Conservation (phyloP, 1,284 basidiomycete genomes). For the Vanrija pseudolonga region DNA sequence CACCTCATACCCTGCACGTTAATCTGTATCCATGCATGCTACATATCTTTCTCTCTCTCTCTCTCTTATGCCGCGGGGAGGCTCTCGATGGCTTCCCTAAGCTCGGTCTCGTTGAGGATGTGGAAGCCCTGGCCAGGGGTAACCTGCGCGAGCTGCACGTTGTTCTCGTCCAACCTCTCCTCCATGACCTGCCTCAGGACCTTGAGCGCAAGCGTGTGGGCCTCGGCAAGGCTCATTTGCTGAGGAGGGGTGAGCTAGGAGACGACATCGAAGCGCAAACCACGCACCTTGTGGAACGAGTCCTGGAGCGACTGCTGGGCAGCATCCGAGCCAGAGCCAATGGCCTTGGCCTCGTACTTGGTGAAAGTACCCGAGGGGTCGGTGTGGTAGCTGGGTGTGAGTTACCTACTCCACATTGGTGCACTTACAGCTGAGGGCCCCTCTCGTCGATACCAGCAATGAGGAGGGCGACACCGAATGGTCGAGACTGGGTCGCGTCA, state of each 20-base stretch:
- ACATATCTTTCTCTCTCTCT: conserved; percentile 4
- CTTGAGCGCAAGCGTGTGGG: conserved; percentile 77
- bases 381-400: conserved; percentile 74
- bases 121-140: conserved; percentile 72
- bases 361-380: conserved; percentile 99
- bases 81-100: conserved; percentile 73
- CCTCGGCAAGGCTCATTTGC: conserved; percentile 91
- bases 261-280: conserved; percentile 16
- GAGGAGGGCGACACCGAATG: conserved; percentile 95
- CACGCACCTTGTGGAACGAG: conserved; percentile 84
- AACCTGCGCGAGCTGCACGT: conserved; percentile 94
- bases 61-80: conserved; percentile 25
- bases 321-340: conserved; percentile 95
- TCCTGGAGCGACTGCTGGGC: conserved; percentile 96
- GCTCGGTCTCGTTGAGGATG: conserved; percentile 69
- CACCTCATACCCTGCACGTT: conserved; percentile 2
- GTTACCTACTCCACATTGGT: not conserved
- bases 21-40: conserved; percentile 15
- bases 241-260: conserved; percentile 41
- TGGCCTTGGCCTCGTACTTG: conserved; percentile 96
- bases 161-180: conserved; percentile 96
- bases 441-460: conserved; percentile 96
- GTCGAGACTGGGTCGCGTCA: conserved; percentile 64
- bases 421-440: conserved; percentile 83
- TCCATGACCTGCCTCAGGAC: conserved; percentile 99